phyloP scores from a whole-genome alignment of 1,284 basidiomycete genomes.

The Coniophora puteana region DNA sequence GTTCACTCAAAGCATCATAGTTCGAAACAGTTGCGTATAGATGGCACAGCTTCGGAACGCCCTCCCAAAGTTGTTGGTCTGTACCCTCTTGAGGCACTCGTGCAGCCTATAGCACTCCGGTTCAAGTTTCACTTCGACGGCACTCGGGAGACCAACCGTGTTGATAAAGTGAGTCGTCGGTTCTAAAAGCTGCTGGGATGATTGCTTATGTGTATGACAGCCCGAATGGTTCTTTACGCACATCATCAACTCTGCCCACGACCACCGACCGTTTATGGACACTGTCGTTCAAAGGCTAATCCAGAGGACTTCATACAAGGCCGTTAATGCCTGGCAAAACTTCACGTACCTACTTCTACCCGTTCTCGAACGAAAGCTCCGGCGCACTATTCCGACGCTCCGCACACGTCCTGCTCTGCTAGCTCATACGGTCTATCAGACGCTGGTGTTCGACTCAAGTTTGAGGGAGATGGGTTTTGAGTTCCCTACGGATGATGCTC shows the following conservation, averaged over 20 bases:
- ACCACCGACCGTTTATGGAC: conserved; percentile 78
- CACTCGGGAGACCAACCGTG: conserved; percentile 79
- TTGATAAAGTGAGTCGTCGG: conserved; percentile 76
- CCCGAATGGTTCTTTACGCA: conserved; percentile 98
- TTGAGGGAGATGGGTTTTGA: conserved; percentile 76
- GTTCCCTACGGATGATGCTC: conserved; percentile 33
- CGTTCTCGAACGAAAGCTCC: conserved; percentile 68
- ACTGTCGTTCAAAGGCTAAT: conserved; percentile 74
- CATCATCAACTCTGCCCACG: conserved; percentile 78
- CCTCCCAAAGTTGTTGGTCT: conserved; percentile 44
- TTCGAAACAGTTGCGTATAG: conserved; percentile 47
- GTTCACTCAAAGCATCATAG: conserved; percentile 7
- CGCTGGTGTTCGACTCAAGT: conserved; percentile 83
- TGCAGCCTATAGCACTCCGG: conserved; percentile 79
- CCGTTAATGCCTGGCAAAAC: conserved; percentile 76
- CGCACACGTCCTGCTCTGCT: conserved; percentile 80
- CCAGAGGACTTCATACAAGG: conserved; percentile 54
- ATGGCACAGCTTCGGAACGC: conserved; percentile 23
- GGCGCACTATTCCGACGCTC: conserved; percentile 70
- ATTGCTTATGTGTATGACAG: conserved; percentile 38
- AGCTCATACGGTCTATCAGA: conserved; percentile 94
- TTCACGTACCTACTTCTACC: conserved; percentile 74
- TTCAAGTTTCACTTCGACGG: conserved; percentile 98
- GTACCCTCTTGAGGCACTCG: conserved; percentile 82
- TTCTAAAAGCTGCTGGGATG: background rate